phyloP scores from a whole-genome alignment of 2,329 filamentous ascomycete species.

The Pseudogymnoascus destructans region DNA sequence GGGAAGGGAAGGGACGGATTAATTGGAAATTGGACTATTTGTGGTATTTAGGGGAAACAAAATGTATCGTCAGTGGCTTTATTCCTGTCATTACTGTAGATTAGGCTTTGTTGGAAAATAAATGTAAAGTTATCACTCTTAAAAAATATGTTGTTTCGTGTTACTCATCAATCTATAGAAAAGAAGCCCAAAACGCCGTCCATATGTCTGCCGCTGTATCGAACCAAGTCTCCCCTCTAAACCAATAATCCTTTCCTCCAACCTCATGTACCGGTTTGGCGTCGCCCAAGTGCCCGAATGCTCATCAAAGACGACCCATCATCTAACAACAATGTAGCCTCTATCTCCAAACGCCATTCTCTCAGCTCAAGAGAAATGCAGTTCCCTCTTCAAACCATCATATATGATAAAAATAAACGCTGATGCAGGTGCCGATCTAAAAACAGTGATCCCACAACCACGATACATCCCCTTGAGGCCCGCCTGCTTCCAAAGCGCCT shows the following conservation, averaged over 20 bases:
- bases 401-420: slow-evolving; percentile 96
- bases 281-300: not conserved
- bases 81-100: not conserved
- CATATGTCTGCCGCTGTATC: not conserved
- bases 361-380: slow-evolving; percentile 35
- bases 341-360: slow-evolving; percentile 10
- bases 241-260: not conserved
- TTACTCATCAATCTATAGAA: not conserved
- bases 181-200: not conserved
- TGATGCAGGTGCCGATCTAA: slow-evolving; percentile 82
- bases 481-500: slow-evolving; percentile 65
- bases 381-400: slow-evolving; percentile 64
- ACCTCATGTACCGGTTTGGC: not conserved
- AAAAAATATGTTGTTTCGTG: not conserved
- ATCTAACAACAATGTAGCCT: slow-evolving; percentile 5
- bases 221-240: not conserved
- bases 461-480: slow-evolving; percentile 80
- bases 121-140: not conserved
- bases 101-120: not conserved
- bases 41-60: not conserved
- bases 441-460: slow-evolving; percentile 86
- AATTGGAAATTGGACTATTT: not conserved
- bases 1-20: slow-evolving; percentile 16
- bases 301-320: not conserved
- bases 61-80: not conserved